Evolutionary conservation across 2,329 filamentous ascomycete species (phyloP).

Genomic region (Colletotrichum sp.): DNA sequence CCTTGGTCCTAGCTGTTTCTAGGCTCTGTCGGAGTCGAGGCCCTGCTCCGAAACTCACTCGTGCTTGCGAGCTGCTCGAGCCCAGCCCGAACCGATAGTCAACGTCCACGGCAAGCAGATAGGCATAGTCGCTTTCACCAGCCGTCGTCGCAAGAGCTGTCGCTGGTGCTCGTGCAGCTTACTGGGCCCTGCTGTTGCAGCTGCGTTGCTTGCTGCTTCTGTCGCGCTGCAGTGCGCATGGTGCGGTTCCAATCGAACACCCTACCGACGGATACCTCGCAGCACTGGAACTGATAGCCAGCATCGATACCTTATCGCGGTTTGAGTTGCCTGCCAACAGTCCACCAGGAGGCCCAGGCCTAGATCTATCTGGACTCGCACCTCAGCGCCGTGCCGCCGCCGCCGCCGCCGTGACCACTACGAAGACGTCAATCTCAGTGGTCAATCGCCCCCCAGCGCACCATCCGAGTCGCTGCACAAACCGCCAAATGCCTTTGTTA

Average conservation of each 20-base stretch:
- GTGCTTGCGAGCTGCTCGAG: background rate
- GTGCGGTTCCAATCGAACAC: background rate
- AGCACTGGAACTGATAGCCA: background rate
- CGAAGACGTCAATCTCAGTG: background rate
- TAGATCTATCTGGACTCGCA: background rate
- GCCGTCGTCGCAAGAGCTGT: background rate
- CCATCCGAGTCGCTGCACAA: background rate
- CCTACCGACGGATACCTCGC: background rate
- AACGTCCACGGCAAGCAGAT: background rate
- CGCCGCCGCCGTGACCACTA: constrained; percentile 8
- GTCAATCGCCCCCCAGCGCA: background rate
- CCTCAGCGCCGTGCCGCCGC: background rate
- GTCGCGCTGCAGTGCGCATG: background rate
- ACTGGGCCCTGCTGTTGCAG: background rate
- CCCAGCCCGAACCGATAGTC: background rate
- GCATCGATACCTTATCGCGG: background rate
- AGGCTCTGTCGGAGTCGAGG: background rate
- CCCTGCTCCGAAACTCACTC: background rate
- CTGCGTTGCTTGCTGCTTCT: background rate
- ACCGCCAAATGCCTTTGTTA: constrained; percentile 19
- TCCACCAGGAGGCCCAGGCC: background rate
- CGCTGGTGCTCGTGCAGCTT: background rate
- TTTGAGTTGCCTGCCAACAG: background rate
- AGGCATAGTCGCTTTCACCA: background rate
- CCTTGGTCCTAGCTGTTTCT: background rate